Base-by-base conservation (phyloP, 2,329 filamentous ascomycete genomes). In the Colletotrichum filicis region DNA sequence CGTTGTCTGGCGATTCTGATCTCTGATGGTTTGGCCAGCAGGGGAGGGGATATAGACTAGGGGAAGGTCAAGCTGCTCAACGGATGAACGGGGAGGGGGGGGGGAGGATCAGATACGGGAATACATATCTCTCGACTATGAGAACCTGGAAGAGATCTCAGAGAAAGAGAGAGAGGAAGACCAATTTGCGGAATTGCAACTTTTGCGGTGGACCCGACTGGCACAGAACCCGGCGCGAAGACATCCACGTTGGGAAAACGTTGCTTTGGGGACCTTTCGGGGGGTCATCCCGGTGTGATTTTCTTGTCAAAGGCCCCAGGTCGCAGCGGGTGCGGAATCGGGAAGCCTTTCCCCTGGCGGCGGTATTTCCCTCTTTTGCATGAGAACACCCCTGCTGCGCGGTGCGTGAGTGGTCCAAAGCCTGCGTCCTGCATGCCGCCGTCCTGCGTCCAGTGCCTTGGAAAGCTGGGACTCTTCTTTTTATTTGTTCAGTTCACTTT, bases 361-460 rank as follows among this genome's bases (percentile, higher is more conserved):
- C 28, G 57, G 32, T 56, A 71, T 67, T 71, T 16, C 57, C 63
- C 26, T 49, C 37, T n/a, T 70, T 70, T 60, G 62, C 68, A 35
- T 70, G 62, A 42, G 26, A 53, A 28, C 35, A 28, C 67, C 66
- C 67, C 32, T 58, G n/a, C n/a, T 64, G 37, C 35, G 19, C 35
- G 46, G 26, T 66, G 63, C 46, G 46, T 9, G 42, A 70, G 55
- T 70, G 61, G 62, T 30, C 19, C 37, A 19, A 49, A 49, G 32
- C 42, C 42, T 49, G 42, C 19, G 42, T 49, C 19, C 42, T 22
- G 16, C 37, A 42, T 42, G 7, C 37, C 37, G 7, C 37, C 37
- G 5, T 49, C 19, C 42, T 9, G 16, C 37, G 16, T 42, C 14
- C 37, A 16, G 5, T n/a, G 19, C 42, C 42, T 49, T 49, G 42